Conservation (phyloP, 768 basidiomycete genomes). For the Suillus decipiens region DNA sequence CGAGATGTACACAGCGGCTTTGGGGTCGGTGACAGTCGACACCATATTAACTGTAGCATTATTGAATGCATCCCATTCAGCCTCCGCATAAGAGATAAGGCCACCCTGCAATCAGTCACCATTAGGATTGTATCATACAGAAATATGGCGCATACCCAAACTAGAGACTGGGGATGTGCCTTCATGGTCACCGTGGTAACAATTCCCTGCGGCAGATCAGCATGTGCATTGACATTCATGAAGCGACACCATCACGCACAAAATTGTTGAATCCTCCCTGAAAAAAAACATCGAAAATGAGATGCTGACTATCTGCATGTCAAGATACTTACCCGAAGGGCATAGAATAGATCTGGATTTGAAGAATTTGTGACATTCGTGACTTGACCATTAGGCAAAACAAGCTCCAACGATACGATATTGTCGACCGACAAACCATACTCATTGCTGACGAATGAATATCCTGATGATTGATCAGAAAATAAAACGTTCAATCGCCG, state of each 20-base stretch:
- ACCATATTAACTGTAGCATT: conserved; percentile 25
- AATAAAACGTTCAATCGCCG: neutral
- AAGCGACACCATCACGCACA: conserved; percentile 23
- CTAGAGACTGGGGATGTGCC: conserved; percentile 52
- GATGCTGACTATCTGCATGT: neutral
- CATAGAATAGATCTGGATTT: conserved; percentile 44
- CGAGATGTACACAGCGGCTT: conserved; percentile 41
- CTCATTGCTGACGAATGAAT: conserved; percentile 64
- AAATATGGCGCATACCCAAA: conserved; percentile 51
- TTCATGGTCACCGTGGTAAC: conserved; percentile 59
- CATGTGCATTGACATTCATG: neutral
- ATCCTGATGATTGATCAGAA: conserved; percentile 41
- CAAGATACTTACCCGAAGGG: conserved; percentile 38
- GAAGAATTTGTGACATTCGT: conserved; percentile 32
- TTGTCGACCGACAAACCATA: conserved; percentile 59
- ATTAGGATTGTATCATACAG: neutral
- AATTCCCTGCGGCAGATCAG: conserved; percentile 43
- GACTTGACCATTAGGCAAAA: conserved; percentile 52
- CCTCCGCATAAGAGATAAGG: conserved; percentile 33
- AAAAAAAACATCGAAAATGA: neutral
- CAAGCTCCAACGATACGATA: conserved; percentile 56
- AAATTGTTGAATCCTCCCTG: conserved; percentile 70
- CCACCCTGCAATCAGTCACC: conserved; percentile 45
- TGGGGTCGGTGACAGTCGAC: conserved; percentile 21
- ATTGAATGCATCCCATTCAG: conserved; percentile 16